phyloP scores from a whole-genome alignment of 768 basidiomycete species.

The Boletus reticulatus region DNA sequence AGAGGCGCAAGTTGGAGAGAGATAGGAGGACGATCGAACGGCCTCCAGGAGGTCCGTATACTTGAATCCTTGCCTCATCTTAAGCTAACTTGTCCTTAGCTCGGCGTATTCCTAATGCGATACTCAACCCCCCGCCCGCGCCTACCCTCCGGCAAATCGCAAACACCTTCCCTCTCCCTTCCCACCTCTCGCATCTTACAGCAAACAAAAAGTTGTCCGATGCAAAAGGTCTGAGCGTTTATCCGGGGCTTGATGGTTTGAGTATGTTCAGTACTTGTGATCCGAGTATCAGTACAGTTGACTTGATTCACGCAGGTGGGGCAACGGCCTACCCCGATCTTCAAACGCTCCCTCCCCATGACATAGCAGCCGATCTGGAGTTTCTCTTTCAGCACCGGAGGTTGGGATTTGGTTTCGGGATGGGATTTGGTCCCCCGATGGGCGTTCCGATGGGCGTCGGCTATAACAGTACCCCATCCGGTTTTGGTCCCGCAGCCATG shows the following conservation, averaged over 20 bases:
- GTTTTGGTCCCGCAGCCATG: conserved; percentile 14
- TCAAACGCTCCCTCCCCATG: conserved; percentile 42
- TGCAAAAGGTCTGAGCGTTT: conserved; percentile 15
- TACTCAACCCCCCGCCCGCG: conserved; percentile 49
- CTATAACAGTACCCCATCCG: conserved; percentile 15
- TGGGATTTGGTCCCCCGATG: conserved; percentile 24
- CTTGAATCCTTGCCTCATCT: not conserved
- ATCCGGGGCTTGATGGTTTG: conserved; percentile 20
- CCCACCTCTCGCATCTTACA: conserved; percentile 21
- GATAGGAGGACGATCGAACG: conserved; percentile 78
- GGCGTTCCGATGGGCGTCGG: conserved; percentile 20
- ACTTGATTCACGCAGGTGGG: conserved; percentile 41
- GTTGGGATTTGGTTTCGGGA: conserved; percentile 25
- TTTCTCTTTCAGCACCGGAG: conserved; percentile 46
- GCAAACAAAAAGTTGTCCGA: conserved; percentile 19
- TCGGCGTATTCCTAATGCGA: conserved; percentile 59
- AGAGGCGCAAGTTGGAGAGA: conserved; percentile 79
- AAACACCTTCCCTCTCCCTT: conserved; percentile 53
- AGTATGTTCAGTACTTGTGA: conserved; percentile 7
- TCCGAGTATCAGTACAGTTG: conserved; percentile 3
- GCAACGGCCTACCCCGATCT: conserved; percentile 33
- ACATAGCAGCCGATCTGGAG: conserved; percentile 54
- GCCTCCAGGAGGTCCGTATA: conserved; percentile 64
- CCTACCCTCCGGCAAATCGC: conserved; percentile 68
- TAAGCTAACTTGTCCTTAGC: conserved; percentile 28